Base-by-base conservation (phyloP, 2,329 filamentous ascomycete genomes). In the Paramyrothecium sp. region DNA sequence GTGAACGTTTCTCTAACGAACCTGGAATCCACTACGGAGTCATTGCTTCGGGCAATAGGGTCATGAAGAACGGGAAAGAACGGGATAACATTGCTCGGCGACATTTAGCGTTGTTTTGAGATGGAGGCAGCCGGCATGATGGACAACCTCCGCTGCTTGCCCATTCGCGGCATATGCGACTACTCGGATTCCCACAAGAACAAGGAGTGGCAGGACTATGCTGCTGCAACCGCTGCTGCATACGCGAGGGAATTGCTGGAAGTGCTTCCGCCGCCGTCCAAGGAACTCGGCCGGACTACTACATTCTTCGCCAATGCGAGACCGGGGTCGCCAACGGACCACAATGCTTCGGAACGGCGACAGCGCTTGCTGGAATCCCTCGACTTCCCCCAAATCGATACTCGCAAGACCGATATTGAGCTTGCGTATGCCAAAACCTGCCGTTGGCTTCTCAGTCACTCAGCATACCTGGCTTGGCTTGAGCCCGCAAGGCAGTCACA, bases 121-220 rank as follows among this genome's bases (percentile, higher is more conserved):
- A 70, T 69, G 67, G 67, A 68, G 34, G 65, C 63, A 0, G 68
- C 68, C 1, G 67, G 68, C 1, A 47, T 67, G 1, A 59, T 61
- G 51, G 55, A 61, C 3, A 57, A 56, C 1, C 59, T 71, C 5
- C 67, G 66, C 0, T 74, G 68, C 30, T 38, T 75, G 0, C 63
- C 70, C 0, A 69, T 76, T 21, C 64, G 71, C 3, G 73, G 72
- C 0, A 71, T 75, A 2, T 75, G 67, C 26, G 69, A 73, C 41
- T 76, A 75, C 52, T 66, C 70, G 3, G 74, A 77, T 57, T 67
- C 63, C 0, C 71, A 75, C 56, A 76, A 76, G 55, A 66, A 65
- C 26, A 67, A 76, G 8, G 23, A 16, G 11, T 75, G 71, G 73
- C 69, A 73, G 22, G 11, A 26, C 1, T 74, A 73, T 56, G 73